phyloP scores from a whole-genome alignment of 176 grass and related monocot species.

The Pontederia crassipes region DNA sequence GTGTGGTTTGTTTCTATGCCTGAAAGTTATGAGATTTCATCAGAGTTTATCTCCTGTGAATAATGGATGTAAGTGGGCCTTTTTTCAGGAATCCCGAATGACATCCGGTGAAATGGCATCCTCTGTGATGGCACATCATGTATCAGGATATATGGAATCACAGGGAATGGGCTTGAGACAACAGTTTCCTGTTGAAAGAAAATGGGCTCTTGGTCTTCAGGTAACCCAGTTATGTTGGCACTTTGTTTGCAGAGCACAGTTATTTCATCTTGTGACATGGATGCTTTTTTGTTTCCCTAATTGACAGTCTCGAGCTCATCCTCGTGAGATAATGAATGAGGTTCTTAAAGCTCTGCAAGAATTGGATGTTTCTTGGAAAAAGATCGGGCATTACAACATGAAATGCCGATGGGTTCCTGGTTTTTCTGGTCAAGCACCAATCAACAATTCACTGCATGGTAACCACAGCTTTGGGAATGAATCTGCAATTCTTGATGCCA shows the following conservation, averaged over 20 bases:
- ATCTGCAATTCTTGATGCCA: constrained; percentile 43
- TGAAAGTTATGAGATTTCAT: neutral
- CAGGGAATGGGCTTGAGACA: constrained; percentile 36
- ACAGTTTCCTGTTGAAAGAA: constrained; percentile 59
- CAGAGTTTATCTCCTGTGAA: neutral
- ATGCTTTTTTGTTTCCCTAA: constrained; percentile 11
- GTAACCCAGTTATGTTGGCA: constrained; percentile 16
- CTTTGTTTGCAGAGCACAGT: constrained; percentile 1
- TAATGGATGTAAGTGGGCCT: neutral
- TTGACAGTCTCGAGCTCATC: constrained; percentile 60
- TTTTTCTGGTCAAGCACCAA: constrained; percentile 35
- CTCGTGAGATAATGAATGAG: constrained; percentile 82
- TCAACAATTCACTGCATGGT: constrained; percentile 6
- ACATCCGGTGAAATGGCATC: constrained; percentile 35
- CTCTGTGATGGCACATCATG: constrained; percentile 32
- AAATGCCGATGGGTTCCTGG: constrained; percentile 67
- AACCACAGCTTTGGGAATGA: constrained; percentile 44
- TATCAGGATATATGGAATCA: constrained; percentile 55
- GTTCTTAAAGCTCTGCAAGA: constrained; percentile 62
- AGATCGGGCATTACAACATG: constrained; percentile 86
- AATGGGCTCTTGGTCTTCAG: constrained; percentile 91
- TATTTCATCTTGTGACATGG: neutral
- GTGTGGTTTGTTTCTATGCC: constrained; percentile 4
- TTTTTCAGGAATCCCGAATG: constrained; percentile 36
- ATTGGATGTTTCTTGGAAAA: constrained; percentile 83